Conservation (phyloP, 306 rosid species). For the Inga oerstediana region DNA sequence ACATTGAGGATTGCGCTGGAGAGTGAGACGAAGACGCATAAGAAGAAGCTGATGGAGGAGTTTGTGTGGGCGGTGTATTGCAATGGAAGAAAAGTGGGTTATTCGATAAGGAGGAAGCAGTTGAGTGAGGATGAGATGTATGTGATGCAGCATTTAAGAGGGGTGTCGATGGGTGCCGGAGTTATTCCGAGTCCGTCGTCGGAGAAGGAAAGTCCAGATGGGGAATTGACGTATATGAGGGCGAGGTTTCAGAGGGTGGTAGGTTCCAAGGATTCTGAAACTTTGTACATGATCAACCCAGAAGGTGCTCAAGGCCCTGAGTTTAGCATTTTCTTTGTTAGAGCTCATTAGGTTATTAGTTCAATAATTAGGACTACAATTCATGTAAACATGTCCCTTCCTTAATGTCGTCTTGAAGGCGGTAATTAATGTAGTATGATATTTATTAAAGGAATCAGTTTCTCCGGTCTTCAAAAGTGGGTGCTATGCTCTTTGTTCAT, state of each 20-base stretch:
- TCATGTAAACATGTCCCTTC: not conserved
- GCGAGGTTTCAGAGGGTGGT: constrained; percentile 86
- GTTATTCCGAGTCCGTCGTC: constrained; percentile 64
- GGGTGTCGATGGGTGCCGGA: constrained; percentile 98
- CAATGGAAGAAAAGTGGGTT: constrained; percentile 88
- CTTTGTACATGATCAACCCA: constrained; percentile 89
- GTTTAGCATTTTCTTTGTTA: constrained; percentile 84
- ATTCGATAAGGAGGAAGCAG: constrained; percentile 74
- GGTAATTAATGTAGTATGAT: not conserved
- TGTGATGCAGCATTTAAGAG: constrained; percentile 89
- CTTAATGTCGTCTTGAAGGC: not conserved
- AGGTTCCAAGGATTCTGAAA: constrained; percentile 88
- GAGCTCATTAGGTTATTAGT: constrained; percentile 53
- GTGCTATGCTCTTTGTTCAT: not conserved
- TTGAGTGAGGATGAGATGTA: constrained; percentile 87
- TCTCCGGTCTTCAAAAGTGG: not conserved
- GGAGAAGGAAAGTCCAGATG: constrained; percentile 57
- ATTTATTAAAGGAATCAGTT: not conserved
- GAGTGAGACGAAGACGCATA: constrained; percentile 78
- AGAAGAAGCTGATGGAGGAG: constrained; percentile 85
- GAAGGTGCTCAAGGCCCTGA: constrained; percentile 79
- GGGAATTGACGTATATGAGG: constrained; percentile 86
- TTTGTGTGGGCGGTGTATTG: constrained; percentile 93
- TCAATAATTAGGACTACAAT: not conserved
- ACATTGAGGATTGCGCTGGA: constrained; percentile 81